phyloP scores from a whole-genome alignment of 306 rosid species.

The Nissolia schottii region DNA sequence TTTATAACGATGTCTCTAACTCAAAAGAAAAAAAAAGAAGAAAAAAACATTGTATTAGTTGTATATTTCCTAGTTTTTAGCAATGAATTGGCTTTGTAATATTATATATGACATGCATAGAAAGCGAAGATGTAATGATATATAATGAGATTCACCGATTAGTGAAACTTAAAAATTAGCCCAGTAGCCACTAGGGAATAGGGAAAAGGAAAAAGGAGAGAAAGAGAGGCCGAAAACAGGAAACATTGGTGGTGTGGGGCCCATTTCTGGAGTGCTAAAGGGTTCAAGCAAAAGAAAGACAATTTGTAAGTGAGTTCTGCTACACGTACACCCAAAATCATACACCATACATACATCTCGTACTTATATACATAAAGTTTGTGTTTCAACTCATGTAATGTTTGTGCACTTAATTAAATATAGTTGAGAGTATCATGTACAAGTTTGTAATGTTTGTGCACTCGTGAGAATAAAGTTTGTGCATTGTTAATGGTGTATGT shows the following conservation, averaged over 20 bases:
- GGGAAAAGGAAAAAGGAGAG: not conserved
- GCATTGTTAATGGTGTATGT: too few relatives aligned
- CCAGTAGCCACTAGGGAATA: not conserved
- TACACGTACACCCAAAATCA: too few relatives aligned
- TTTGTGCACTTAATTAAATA: too few relatives aligned
- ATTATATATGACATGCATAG: not conserved
- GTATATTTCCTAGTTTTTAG: not conserved
- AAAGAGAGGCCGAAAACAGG: not conserved
- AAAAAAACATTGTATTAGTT: not conserved
- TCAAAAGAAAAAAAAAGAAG: not conserved
- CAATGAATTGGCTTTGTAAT: not conserved
- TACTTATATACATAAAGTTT: too few relatives aligned
- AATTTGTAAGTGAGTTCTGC: too few relatives aligned
- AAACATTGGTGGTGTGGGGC: not conserved
- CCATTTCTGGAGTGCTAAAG: too few relatives aligned
- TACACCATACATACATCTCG: too few relatives aligned
- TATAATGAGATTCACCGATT: not conserved
- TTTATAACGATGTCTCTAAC: not conserved
- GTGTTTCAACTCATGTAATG: too few relatives aligned
- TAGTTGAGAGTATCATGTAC: too few relatives aligned
- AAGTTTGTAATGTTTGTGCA: too few relatives aligned
- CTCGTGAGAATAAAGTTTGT: too few relatives aligned
- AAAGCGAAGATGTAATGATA: not conserved
- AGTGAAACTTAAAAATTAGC: slow-evolving; percentile 14
- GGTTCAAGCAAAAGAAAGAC: too few relatives aligned